Evolutionary conservation across 2,329 filamentous ascomycete species (phyloP).

Genomic region (Beauveria sp.): DNA sequence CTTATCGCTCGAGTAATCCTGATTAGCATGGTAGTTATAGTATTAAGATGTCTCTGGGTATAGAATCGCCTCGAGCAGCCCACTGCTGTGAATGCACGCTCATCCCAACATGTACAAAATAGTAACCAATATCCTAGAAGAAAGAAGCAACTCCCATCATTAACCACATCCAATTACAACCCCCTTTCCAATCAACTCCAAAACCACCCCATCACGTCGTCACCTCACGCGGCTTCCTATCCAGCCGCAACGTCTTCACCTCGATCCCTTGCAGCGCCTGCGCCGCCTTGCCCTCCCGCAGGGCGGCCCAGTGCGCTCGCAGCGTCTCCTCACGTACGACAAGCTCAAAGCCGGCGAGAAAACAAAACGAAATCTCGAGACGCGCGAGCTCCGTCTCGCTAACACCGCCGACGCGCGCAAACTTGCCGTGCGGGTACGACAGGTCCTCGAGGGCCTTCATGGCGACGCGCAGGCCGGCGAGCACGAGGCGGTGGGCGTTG

Average conservation of each 20-base stretch:
- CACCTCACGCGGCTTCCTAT: conserved; percentile 7
- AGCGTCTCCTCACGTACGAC: conserved; percentile 38
- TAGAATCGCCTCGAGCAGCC: conserved; percentile 2
- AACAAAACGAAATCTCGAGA: conserved; percentile 85
- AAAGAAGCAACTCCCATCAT: not conserved
- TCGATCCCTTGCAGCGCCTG: conserved; percentile 8
- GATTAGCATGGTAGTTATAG: not conserved
- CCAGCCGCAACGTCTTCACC: conserved; percentile 9
- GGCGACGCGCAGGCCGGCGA: conserved; percentile 78
- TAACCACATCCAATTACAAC: not conserved
- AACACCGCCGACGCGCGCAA: conserved; percentile 84
- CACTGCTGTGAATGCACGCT: conserved; percentile 2
- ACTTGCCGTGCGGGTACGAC: conserved; percentile 74
- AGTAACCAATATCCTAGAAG: not conserved
- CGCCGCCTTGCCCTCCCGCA: conserved; percentile 21
- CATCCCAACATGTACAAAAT: not conserved
- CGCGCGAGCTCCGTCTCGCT: conserved; percentile 72
- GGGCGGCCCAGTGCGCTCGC: conserved; percentile 25
- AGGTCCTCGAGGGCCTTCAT: conserved; percentile 95
- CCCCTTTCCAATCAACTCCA: not conserved
- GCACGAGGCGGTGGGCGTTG: conserved; percentile 78
- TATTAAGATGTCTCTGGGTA: conserved; percentile 4
- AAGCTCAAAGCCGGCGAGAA: conserved; percentile 77
- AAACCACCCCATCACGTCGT: not conserved
- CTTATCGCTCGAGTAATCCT: too few relatives aligned